Evolutionary conservation across 164 flowering plant species (phyloP).

Genomic region (Umbilicus rupestris): DNA sequence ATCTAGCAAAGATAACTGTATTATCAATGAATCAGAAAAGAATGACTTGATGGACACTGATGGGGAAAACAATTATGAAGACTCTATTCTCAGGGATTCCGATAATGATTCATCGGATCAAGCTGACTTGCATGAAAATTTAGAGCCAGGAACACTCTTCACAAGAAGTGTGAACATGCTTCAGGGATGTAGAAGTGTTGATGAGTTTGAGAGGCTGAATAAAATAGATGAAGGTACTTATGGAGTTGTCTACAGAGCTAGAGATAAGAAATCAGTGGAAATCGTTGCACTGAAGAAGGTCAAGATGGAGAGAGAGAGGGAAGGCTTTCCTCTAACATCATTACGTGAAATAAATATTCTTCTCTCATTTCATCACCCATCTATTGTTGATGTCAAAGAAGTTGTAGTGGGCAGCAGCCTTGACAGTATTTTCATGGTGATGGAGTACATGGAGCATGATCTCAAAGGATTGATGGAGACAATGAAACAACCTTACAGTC

Average conservation of each 20-base stretch:
- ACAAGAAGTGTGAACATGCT: slow-evolving; percentile 80
- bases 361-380: slow-evolving; percentile 83
- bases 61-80: slow-evolving; percentile 19
- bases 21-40: slow-evolving; percentile 24
- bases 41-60: slow-evolving; percentile 52
- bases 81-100: slow-evolving; percentile 20
- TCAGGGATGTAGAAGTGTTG: slow-evolving; percentile 94
- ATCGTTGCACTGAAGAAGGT: slow-evolving; percentile 94
- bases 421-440: slow-evolving; percentile 93
- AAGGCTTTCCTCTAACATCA: slow-evolving; percentile 95
- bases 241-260: slow-evolving; percentile 95
- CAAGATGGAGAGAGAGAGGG: slow-evolving; percentile 97
- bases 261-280: slow-evolving; percentile 82
- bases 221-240: slow-evolving; percentile 96
- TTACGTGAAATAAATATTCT: slow-evolving; percentile 93
- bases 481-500: slow-evolving; percentile 84
- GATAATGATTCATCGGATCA: slow-evolving; percentile 38
- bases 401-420: slow-evolving; percentile 88
- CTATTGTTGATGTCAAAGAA: slow-evolving; percentile 96
- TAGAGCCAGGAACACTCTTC: slow-evolving; percentile 41
- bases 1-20: slow-evolving; percentile 35
- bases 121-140: slow-evolving; percentile 22
- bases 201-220: slow-evolving; percentile 88
- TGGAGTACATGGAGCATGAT: slow-evolving; percentile 99
- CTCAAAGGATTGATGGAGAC: slow-evolving; percentile 85